Evolutionary conservation across 2,329 filamentous ascomycete genomes (phyloP).

Genomic region (Chaetomium strumarium): DNA sequence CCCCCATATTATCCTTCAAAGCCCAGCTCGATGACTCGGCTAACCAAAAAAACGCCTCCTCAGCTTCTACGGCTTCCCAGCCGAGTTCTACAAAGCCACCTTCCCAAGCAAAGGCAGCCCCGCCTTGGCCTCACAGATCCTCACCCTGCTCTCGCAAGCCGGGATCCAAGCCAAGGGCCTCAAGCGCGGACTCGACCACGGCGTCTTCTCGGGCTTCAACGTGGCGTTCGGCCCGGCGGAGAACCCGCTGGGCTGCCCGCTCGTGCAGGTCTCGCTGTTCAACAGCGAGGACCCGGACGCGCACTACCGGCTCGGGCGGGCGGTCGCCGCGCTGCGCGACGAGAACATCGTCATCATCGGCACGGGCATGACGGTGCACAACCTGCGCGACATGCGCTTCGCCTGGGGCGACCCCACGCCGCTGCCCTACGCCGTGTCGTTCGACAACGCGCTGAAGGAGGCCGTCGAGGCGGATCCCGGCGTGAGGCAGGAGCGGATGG

Average conservation of each 20-base stretch:
- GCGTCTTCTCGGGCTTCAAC: slow-evolving; percentile 65
- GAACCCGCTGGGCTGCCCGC: slow-evolving; percentile 59
- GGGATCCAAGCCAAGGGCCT: slow-evolving; percentile 56
- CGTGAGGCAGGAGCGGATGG: slow-evolving; percentile 37
- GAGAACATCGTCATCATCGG: slow-evolving; percentile 63
- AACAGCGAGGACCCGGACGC: slow-evolving; percentile 55
- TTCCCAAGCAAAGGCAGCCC: slow-evolving; percentile 60
- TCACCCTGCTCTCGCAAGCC: slow-evolving; percentile 47
- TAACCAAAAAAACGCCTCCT: background rate
- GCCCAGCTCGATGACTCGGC: background rate
- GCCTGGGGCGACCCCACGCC: slow-evolving; percentile 40
- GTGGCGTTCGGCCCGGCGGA: slow-evolving; percentile 55
- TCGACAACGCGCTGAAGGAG: slow-evolving; percentile 63
- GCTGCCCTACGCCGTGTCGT: slow-evolving; percentile 53
- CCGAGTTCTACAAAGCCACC: slow-evolving; percentile 60
- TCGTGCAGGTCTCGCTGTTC: slow-evolving; percentile 69
- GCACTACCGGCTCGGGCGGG: slow-evolving; percentile 63
- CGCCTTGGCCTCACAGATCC: slow-evolving; percentile 53
- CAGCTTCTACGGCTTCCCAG: slow-evolving; percentile 63
- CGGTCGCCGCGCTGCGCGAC: slow-evolving; percentile 59
- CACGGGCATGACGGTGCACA: slow-evolving; percentile 71
- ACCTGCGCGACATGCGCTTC: slow-evolving; percentile 51
- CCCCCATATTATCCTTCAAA: background rate
- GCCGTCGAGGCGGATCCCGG: slow-evolving; percentile 46
- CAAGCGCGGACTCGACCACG: slow-evolving; percentile 65